Conservation (phyloP, 345 rosid genomes). For the Luvunga scandens region DNA sequence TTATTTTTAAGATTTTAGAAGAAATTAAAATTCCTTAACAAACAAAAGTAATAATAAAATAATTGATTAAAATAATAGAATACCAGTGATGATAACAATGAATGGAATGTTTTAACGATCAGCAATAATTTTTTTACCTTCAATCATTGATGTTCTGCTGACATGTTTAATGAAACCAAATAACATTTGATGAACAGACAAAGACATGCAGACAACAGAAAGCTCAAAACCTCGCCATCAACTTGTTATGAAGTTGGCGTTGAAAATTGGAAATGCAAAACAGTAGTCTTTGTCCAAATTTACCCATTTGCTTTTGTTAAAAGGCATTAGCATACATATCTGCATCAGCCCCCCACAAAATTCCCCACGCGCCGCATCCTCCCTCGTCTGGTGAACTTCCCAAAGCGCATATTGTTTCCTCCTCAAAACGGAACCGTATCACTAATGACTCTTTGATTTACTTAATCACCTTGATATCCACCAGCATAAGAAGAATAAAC, state of each 20-base stretch:
- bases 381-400: background rate
- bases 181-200: background rate
- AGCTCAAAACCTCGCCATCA: background rate
- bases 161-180: background rate
- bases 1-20: no score
- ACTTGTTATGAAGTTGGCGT: background rate
- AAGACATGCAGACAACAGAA: background rate
- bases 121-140: background rate
- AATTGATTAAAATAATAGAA: no score
- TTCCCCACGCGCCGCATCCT: background rate
- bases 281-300: background rate
- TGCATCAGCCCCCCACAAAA: background rate
- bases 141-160: background rate
- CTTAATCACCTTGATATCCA: background rate
- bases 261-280: background rate
- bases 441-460: background rate
- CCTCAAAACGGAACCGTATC: background rate
- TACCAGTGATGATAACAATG: no score
- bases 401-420: background rate
- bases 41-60: no score
- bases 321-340: no score
- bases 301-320: no score
- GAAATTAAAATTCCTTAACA: no score
- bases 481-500: constrained; percentile 1
- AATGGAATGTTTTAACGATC: no score